Evolutionary conservation across 352 stramenopile species (phyloP).

Genomic region (Pythium sukuiense): DNA sequence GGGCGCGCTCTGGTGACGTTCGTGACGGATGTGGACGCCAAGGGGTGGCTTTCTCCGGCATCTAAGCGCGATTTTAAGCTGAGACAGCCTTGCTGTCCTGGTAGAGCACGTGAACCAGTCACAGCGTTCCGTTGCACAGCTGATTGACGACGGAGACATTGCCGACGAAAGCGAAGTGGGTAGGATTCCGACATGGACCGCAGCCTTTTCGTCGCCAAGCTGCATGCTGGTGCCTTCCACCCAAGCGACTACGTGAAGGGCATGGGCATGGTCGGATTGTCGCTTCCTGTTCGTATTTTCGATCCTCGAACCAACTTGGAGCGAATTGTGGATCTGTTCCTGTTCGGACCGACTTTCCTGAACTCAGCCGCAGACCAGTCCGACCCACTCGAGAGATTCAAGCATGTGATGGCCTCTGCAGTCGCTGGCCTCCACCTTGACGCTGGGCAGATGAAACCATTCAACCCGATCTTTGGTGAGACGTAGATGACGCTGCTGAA

Average conservation of each 20-base stretch:
- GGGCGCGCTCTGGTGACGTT: constrained; percentile 63
- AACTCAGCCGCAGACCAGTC: constrained; percentile 55
- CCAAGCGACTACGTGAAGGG: constrained; percentile 77
- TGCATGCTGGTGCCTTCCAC: constrained; percentile 49
- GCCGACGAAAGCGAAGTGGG: constrained; percentile 40
- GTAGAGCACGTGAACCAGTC: constrained; percentile 62
- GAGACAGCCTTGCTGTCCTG: constrained; percentile 53
- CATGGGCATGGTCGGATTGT: constrained; percentile 64
- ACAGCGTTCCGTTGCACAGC: constrained; percentile 50
- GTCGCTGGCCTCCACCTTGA: constrained; percentile 77
- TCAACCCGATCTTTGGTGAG: constrained; percentile 84
- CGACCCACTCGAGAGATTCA: constrained; percentile 75
- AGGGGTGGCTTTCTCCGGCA: constrained; percentile 45
- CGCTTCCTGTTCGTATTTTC: constrained; percentile 83
- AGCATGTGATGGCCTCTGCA: constrained; percentile 75
- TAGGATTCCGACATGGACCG: constrained; percentile 30
- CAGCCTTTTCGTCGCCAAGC: neutral
- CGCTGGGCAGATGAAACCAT: constrained; percentile 81
- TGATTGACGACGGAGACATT: constrained; percentile 32
- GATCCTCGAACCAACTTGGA: constrained; percentile 82
- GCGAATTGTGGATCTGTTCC: constrained; percentile 74
- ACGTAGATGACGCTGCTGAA: constrained; percentile 74
- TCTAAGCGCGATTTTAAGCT: constrained; percentile 55
- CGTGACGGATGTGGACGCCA: constrained; percentile 69
- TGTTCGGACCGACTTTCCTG: constrained; percentile 79